Base-by-base conservation (phyloP, 73 alveolate genomes). In the Paramecium pentaurelia region DNA sequence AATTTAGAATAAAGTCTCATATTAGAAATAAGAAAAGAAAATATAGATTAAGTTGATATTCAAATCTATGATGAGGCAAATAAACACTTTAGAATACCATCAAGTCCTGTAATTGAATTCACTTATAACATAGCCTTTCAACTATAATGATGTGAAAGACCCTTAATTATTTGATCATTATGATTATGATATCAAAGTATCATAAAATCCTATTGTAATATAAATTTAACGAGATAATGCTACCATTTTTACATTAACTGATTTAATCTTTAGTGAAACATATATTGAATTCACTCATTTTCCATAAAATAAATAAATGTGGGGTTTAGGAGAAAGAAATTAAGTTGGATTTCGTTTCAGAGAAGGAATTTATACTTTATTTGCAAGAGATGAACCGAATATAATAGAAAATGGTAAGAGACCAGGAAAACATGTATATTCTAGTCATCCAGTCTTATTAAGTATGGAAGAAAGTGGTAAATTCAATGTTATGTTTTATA, bases 281-380 rank as follows among this genome's bases (percentile, higher is more conserved):
- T 80, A 80, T 47, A 80, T 80, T 44, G 58, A 80, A 49, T 80
- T 80, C 30, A 80, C 91, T 25, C 91, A 80, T 44, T 4, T 8
- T 42, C 77, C 73, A 27, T 58, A 34, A 44, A 45, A 34, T 11
- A 47, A 80, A 44, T 42, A 80, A 25, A 47, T 80, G 32, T 45
- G 47, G 47, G 91, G 91, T 12, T 80, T 80, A 25, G 91, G 91
- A 32, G 91, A 80, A 80, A 80, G 91, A 44, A 80, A 80, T 80
- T 27, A 80, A 80, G 58, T 42, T 9, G 91, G 91, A 49, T 45
- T 80, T 49, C 71, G 91, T 27, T 80, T 80, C 27, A 80, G 32
- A 36, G 71, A 80, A 80, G 91, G 91, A 45, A 45, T 32, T 3
- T 80, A 80, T 18, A 80, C 91, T 0, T n/a, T 80, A 14, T 32